These are phyloP conservation scores for Penicillium sp. DNA, from an alignment of 2,329 filamentous ascomycete species.

Conservation along the genomic window DNA sequence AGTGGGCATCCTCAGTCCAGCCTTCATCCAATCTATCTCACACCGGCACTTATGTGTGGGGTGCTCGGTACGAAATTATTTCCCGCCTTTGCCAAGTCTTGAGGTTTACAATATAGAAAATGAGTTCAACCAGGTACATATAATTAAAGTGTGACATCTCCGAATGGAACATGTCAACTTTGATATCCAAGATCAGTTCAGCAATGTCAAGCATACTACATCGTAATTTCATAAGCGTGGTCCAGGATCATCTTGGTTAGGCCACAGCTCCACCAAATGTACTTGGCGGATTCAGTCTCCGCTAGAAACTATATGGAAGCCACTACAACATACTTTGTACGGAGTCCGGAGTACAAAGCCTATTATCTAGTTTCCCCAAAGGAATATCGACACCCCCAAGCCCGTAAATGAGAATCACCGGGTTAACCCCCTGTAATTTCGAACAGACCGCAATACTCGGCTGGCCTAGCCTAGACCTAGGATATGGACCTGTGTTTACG, in stretches of 20 bases:
- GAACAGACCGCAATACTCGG: not conserved
- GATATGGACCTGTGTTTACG: not conserved
- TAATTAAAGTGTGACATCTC: not conserved
- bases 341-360: not conserved
- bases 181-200: not conserved
- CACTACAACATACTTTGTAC: no score
- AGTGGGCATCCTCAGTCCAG: not conserved
- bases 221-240: not conserved
- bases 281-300: not conserved
- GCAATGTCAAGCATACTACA: not conserved
- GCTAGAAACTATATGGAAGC: not conserved
- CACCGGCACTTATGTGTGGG: constrained; percentile 1
- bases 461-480: not conserved
- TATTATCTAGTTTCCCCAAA: not conserved
- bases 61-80: not conserved
- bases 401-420: not conserved
- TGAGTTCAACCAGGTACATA: not conserved
- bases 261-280: not conserved
- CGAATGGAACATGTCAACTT: not conserved
- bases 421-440: not conserved
- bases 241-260: not conserved
- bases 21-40: not conserved
- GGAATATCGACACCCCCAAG: not conserved
- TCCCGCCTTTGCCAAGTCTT: not conserved
- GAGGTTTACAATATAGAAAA: not conserved